These are phyloP conservation scores for Saccharomycopsis phalli DNA, from an alignment of 1,139 yeast species.

Conservation along the genomic window DNA sequence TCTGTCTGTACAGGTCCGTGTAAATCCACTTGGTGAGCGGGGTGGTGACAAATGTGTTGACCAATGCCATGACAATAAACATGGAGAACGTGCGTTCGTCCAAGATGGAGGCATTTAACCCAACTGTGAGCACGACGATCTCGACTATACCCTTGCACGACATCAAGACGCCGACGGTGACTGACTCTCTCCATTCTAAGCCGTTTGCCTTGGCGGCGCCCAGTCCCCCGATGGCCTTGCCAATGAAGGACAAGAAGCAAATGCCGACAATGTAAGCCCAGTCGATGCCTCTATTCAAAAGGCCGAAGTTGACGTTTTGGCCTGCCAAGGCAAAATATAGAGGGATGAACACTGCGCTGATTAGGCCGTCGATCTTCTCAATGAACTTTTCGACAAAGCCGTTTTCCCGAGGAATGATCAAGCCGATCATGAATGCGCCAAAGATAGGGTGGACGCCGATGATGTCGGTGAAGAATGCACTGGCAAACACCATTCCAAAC, in stretches of 20 bases:
- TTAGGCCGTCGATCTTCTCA: constrained; percentile 68
- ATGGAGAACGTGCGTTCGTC: constrained; percentile 59
- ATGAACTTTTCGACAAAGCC: constrained; percentile 61
- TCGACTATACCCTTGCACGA: constrained; percentile 84
- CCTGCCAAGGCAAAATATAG: constrained; percentile 77
- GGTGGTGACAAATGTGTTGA: constrained; percentile 66
- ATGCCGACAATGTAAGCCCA: constrained; percentile 73
- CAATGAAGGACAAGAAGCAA: constrained; percentile 54
- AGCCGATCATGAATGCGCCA: constrained; percentile 73
- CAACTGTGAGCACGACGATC: constrained; percentile 67
- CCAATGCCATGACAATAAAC: constrained; percentile 75
- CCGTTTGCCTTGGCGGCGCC: constrained; percentile 54
- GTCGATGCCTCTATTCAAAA: constrained; percentile 52
- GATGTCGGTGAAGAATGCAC: constrained; percentile 71
- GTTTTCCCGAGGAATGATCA: constrained; percentile 69
- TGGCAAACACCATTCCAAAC: constrained; percentile 45
- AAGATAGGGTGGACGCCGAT: constrained; percentile 78
- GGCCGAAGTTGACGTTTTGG: constrained; percentile 55
- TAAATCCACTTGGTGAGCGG: constrained; percentile 55
- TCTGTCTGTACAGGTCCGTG: constrained; percentile 52
- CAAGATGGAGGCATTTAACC: constrained; percentile 61
- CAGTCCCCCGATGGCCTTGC: constrained; percentile 60
- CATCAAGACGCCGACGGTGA: constrained; percentile 75
- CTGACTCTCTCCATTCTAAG: constrained; percentile 59
- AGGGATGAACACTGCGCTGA: constrained; percentile 61